Conservation (phyloP, 176 grass and related monocot species). For the Saccharum officinarum region DNA sequence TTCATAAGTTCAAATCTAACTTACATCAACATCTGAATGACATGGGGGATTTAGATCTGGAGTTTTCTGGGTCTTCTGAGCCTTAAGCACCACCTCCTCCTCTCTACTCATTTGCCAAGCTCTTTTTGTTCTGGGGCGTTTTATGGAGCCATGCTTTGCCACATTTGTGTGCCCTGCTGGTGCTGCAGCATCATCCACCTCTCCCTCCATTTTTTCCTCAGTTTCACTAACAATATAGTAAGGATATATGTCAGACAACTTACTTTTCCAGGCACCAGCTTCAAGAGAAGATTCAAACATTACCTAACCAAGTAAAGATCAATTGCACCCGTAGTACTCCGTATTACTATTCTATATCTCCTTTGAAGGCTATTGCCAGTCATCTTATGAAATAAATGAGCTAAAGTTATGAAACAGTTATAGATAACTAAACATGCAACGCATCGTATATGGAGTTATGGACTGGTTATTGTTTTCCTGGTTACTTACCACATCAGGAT, state of each 20-base stretch:
- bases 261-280: neutral
- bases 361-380: conserved; percentile 65
- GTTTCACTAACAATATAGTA: conserved; percentile 58
- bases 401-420: conserved; percentile 14
- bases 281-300: conserved; percentile 19
- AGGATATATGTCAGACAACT: conserved; percentile 27
- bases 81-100: conserved; percentile 38
- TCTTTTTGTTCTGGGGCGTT: conserved; percentile 34
- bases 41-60: conserved; percentile 54
- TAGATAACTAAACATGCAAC: conserved; percentile 6
- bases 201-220: conserved; percentile 71
- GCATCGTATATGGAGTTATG: neutral
- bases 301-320: conserved; percentile 97
- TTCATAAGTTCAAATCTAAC: conserved; percentile 23
- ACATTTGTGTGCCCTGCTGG: conserved; percentile 33
- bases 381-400: conserved; percentile 50
- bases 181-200: conserved; percentile 46
- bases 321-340: conserved; percentile 90
- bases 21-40: conserved; percentile 79
- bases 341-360: conserved; percentile 86
- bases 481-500: conserved; percentile 74
- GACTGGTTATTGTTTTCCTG: conserved; percentile 18
- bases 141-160: conserved; percentile 14
- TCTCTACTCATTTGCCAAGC: conserved; percentile 38
- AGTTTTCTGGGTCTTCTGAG: conserved; percentile 41